These are phyloP conservation scores for Ettlia oleoabundans DNA, from an alignment of 139 green algal genomes.

Conservation along the genomic window DNA sequence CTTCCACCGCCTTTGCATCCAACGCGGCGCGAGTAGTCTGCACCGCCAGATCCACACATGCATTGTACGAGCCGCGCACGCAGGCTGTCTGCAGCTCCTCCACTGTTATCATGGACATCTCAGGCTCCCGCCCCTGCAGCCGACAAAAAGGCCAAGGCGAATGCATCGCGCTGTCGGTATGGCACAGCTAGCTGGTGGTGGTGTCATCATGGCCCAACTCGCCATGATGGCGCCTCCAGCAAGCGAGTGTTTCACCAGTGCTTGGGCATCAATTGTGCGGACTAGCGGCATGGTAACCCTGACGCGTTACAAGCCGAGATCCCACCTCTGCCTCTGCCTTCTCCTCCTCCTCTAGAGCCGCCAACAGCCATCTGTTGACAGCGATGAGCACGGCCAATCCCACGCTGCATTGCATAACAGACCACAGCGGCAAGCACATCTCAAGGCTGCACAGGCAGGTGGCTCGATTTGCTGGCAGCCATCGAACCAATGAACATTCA, in stretches of 20 bases:
- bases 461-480: background rate
- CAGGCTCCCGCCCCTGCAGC: slow-evolving; percentile 25
- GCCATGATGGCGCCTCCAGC: too few relatives aligned
- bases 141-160: background rate
- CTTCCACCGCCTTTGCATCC: background rate
- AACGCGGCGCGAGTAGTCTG: slow-evolving; percentile 14
- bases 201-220: too few relatives aligned
- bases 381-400: slow-evolving; percentile 5
- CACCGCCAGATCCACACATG: slow-evolving; percentile 25
- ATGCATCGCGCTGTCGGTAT: too few relatives aligned
- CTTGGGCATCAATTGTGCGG: too few relatives aligned
- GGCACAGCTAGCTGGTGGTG: too few relatives aligned
- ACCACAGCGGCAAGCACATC: background rate
- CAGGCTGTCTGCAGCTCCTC: background rate
- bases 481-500: too few relatives aligned
- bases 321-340: slow-evolving; percentile 14
- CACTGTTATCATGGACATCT: slow-evolving; percentile 11
- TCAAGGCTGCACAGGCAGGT: background rate
- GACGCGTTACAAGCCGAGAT: too few relatives aligned
- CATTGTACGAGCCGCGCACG: slow-evolving; percentile 19
- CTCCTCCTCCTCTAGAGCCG: slow-evolving; percentile 36
- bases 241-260: too few relatives aligned
- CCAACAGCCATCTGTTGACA: slow-evolving; percentile 31
- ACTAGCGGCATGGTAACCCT: too few relatives aligned
- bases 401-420: slow-evolving; percentile 8